Conservation (phyloP, 768 basidiomycete genomes). For the Mycena alexandri region DNA sequence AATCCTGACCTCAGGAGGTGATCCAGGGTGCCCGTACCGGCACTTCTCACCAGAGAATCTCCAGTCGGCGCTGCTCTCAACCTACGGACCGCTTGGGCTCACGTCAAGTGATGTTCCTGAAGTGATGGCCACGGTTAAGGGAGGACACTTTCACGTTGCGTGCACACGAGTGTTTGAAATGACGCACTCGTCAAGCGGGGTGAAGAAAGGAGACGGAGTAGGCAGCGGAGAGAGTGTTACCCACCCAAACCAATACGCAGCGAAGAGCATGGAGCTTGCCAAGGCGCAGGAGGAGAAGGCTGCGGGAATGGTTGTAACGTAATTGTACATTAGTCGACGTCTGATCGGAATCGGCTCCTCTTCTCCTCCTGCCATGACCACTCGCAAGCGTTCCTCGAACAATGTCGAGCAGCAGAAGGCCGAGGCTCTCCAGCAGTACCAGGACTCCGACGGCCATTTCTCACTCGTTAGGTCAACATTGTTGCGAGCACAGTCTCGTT, state of each 20-base stretch:
- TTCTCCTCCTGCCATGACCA: constrained; percentile 54
- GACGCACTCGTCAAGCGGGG: constrained; percentile 78
- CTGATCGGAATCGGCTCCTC: constrained; percentile 16
- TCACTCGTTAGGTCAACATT: constrained; percentile 88
- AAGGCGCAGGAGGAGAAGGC: constrained; percentile 55
- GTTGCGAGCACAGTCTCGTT: constrained; percentile 32
- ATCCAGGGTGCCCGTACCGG: constrained; percentile 94
- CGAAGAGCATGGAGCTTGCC: constrained; percentile 78
- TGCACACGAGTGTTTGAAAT: constrained; percentile 98
- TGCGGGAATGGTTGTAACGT: constrained; percentile 58
- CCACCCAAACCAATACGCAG: constrained; percentile 93
- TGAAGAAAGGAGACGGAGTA: constrained; percentile 91
- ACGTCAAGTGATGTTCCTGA: constrained; percentile 81
- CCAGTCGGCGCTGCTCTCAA: constrained; percentile 76
- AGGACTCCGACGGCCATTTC: constrained; percentile 95
- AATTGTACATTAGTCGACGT: constrained; percentile 16
- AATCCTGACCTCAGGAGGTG: constrained; percentile 79
- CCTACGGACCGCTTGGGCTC: constrained; percentile 75
- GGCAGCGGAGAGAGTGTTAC: constrained; percentile 89
- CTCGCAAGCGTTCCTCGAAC: constrained; percentile 58
- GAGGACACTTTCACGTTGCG: constrained; percentile 90
- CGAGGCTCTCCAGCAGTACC: constrained; percentile 81
- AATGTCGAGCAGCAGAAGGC: constrained; percentile 45
- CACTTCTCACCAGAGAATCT: constrained; percentile 90
- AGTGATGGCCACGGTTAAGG: constrained; percentile 83